These are phyloP conservation scores for Diplodia scrobiculata DNA, from an alignment of 2,329 filamentous ascomycete genomes.

Conservation along the genomic window DNA sequence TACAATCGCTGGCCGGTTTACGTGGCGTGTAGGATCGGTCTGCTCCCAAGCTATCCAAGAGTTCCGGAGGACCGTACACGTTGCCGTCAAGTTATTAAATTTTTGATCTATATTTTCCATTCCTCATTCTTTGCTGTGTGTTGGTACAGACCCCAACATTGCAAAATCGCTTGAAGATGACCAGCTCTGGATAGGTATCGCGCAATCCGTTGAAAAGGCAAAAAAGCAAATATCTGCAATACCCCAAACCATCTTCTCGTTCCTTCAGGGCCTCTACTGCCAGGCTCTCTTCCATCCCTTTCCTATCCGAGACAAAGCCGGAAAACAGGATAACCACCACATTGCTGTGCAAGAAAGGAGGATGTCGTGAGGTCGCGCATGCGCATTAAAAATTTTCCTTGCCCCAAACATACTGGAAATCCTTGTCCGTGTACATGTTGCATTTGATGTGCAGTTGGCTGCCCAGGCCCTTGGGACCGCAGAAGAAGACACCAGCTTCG, in stretches of 20 bases:
- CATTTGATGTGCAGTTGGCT: conserved; percentile 78
- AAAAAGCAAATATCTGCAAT: background rate
- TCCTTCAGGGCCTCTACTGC: background rate
- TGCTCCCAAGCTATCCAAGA: background rate
- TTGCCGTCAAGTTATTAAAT: background rate
- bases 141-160: background rate
- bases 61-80: no score
- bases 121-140: background rate
- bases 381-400: conserved; percentile 66
- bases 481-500: conserved; percentile 65
- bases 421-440: conserved; percentile 84
- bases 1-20: background rate
- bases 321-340: background rate
- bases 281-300: background rate
- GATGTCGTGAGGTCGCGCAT: background rate
- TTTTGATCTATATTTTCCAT: background rate
- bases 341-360: background rate
- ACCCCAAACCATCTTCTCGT: background rate
- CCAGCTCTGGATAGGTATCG: conserved; percentile 9
- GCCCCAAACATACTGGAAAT: conserved; percentile 68
- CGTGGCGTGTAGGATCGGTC: background rate
- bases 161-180: background rate
- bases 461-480: conserved; percentile 77
- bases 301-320: background rate
- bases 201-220: background rate